Percentiles rank a stretch among this genome's conserved stretches.
Evolutionary conservation across 129 eudicot genomes (phyloP).

Genomic region (Chrysanthemum makinoi): DNA sequence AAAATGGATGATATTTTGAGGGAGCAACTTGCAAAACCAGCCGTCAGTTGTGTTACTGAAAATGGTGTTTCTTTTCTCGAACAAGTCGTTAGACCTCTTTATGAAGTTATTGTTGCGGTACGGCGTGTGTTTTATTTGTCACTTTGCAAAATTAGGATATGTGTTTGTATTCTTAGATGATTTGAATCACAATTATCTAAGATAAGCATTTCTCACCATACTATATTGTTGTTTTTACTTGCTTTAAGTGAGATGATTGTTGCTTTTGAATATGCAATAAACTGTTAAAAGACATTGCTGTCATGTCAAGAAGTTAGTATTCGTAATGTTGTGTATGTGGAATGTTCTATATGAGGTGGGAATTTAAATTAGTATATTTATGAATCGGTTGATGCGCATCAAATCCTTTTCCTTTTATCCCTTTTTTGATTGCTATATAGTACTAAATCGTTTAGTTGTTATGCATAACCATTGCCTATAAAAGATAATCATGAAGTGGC

Average conservation of each 20-base stretch:
- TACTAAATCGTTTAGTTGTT: too few relatives aligned
- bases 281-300: neutral
- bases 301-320: constrained; percentile 8
- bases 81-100: constrained; percentile 70
- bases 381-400: neutral
- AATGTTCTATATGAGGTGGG: neutral
- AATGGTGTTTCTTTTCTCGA: constrained; percentile 75
- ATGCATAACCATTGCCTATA: too few relatives aligned
- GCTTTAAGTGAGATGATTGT: neutral
- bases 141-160: neutral
- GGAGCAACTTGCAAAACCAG: constrained; percentile 50
- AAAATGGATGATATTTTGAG: constrained; percentile 68
- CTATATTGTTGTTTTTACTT: neutral
- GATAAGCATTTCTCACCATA: neutral
- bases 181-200: neutral
- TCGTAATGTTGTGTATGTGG: neutral
- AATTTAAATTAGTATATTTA: neutral
- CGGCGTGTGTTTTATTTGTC: constrained; percentile 19
- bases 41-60: constrained; percentile 28
- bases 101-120: constrained; percentile 90
- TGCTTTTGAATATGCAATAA: constrained; percentile 9
- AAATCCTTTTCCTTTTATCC: too few relatives aligned
- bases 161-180: neutral
- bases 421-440: too few relatives aligned
- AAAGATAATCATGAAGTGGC: too few relatives aligned